These are phyloP conservation scores for Schizopora paradoxa DNA, from an alignment of 1,284 basidiomycete genomes.

Conservation along the genomic window DNA sequence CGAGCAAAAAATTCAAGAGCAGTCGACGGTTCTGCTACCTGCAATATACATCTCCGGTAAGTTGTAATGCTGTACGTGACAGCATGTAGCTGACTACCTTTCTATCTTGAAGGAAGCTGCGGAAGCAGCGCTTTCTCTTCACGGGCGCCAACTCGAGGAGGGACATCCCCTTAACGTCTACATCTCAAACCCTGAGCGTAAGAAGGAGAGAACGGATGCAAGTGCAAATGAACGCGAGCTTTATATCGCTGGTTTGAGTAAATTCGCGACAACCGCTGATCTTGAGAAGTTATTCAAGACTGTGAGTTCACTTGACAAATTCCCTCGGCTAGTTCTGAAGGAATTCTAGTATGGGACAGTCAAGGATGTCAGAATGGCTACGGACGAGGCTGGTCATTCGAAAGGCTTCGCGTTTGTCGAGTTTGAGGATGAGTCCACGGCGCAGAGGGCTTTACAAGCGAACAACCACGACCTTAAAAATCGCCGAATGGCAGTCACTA, in stretches of 20 bases:
- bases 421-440: conserved; percentile 76
- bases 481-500: conserved; percentile 77
- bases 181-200: conserved; percentile 87
- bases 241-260: conserved; percentile 80
- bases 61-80: conserved; percentile 24
- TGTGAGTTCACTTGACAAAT: conserved; percentile 34
- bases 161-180: conserved; percentile 70
- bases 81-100: not conserved
- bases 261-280: conserved; percentile 68
- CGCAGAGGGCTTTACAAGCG: conserved; percentile 64
- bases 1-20: conserved; percentile 91
- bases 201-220: conserved; percentile 83
- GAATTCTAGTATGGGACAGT: conserved; percentile 67
- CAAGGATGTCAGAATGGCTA: conserved; percentile 74
- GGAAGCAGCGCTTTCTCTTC: conserved; percentile 69
- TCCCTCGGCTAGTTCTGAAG: conserved; percentile 9
- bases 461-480: conserved; percentile 86
- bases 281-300: conserved; percentile 71
- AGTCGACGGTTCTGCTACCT: conserved; percentile 93
- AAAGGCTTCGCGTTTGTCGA: conserved; percentile 95
- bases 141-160: conserved; percentile 70
- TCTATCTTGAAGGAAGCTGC: conserved; percentile 53
- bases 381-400: conserved; percentile 63
- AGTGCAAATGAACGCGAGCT: conserved; percentile 78
- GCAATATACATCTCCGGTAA: conserved; percentile 80